These are phyloP conservation scores for Fraxinus anomala DNA, from an alignment of 257 asterid genomes.

Conservation along the genomic window DNA sequence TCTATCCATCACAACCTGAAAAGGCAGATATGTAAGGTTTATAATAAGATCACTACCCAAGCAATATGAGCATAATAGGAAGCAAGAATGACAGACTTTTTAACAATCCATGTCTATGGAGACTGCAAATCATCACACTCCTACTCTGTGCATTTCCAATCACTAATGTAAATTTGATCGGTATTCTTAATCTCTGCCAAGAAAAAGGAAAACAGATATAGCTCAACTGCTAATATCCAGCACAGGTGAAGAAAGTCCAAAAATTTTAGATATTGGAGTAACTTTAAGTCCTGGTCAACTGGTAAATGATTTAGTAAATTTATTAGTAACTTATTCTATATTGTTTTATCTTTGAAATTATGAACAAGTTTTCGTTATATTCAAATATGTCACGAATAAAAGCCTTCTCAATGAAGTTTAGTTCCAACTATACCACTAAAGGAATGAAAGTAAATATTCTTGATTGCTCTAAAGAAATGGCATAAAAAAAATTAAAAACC, in stretches of 20 bases:
- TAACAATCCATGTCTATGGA: conserved; percentile 16
- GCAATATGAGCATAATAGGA: conserved; percentile 12
- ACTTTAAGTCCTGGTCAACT: conserved; percentile 24
- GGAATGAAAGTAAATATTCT: neutral
- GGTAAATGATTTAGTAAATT: neutral
- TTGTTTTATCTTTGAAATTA: neutral
- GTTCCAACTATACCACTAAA: neutral
- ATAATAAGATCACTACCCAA: conserved; percentile 13
- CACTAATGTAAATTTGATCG: conserved; percentile 31
- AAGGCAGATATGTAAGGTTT: conserved; percentile 4
- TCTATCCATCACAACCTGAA: conserved; percentile 79
- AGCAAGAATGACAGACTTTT: conserved; percentile 34
- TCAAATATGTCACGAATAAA: neutral
- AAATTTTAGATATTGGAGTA: conserved; percentile 17
- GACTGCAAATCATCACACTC: conserved; percentile 36
- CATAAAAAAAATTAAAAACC: neutral
- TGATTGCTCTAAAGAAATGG: conserved; percentile 15
- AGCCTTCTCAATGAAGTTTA: conserved; percentile 2
- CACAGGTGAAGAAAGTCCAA: conserved; percentile 26
- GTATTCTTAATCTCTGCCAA: conserved; percentile 29
- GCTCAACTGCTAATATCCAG: conserved; percentile 38
- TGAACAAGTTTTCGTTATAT: neutral
- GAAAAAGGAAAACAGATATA: conserved; percentile 30
- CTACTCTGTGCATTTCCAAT: conserved; percentile 26
- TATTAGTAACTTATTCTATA: neutral